Evolutionary conservation across 257 asterid genomes (phyloP).

Genomic region (Ehretia macrophylla): DNA sequence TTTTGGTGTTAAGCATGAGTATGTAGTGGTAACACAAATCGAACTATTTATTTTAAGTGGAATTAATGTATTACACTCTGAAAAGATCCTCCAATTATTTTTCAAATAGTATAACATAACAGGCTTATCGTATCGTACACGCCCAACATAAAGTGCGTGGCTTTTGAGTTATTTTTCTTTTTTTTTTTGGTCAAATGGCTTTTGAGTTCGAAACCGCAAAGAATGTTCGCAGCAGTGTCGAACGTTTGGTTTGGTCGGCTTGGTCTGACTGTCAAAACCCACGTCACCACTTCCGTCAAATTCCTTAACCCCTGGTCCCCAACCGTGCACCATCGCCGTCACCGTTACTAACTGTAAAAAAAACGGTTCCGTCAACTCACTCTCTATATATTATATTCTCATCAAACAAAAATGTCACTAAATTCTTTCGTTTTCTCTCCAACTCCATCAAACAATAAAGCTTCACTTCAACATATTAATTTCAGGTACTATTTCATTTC

Average conservation of each 20-base stretch:
- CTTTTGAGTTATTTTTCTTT: no score
- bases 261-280: constrained; percentile 13
- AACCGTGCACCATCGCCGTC: constrained; percentile 10
- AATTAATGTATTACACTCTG: no score
- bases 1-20: no score
- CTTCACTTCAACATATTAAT: background rate
- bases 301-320: background rate
- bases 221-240: constrained; percentile 18
- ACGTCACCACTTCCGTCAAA: constrained; percentile 27
- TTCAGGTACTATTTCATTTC: background rate
- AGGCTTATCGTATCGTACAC: no score
- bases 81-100: no score
- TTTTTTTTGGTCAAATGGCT: no score
- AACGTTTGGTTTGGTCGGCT: constrained; percentile 26
- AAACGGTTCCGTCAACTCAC: constrained; percentile 7
- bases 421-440: background rate
- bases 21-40: no score
- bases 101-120: no score
- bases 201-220: background rate
- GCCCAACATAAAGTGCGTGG: constrained; percentile 3
- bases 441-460: background rate
- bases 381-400: no score
- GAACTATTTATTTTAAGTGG: no score
- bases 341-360: constrained; percentile 22
- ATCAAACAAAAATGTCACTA: background rate